Evolutionary conservation across 1,284 basidiomycete species (phyloP).

Genomic region (Ceratobasidium sp.): DNA sequence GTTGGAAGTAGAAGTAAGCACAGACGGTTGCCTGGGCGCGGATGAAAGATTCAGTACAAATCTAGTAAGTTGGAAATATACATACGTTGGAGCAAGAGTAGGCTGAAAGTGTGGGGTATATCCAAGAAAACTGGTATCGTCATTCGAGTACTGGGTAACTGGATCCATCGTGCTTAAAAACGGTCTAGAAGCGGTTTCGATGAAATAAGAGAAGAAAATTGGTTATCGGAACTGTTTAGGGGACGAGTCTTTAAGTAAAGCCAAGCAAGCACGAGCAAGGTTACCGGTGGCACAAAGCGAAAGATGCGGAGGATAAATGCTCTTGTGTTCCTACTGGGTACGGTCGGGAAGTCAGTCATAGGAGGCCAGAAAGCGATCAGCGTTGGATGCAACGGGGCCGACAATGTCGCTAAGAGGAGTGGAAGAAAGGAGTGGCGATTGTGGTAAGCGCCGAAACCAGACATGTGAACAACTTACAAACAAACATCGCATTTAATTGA

Average conservation of each 20-base stretch:
- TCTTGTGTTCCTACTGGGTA: neutral
- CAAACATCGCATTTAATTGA: neutral
- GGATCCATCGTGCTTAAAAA: neutral
- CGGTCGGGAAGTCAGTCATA: constrained; percentile 22
- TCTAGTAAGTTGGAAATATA: neutral
- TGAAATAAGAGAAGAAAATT: neutral
- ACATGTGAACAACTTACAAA: neutral
- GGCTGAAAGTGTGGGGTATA: neutral
- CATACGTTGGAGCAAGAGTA: neutral
- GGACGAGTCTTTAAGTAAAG: neutral
- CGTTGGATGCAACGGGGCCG: neutral
- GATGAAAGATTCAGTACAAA: neutral
- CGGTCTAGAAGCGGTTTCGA: neutral
- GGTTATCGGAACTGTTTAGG: neutral
- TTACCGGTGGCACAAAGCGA: constrained; percentile 4
- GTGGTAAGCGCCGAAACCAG: neutral
- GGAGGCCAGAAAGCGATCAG: neutral
- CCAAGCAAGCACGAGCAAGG: neutral
- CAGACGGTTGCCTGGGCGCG: neutral
- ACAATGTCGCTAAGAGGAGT: constrained; percentile 6
- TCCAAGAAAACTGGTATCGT: neutral
- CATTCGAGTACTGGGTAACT: neutral
- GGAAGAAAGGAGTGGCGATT: constrained; percentile 6
- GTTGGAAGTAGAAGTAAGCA: neutral
- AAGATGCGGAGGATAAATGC: neutral